These are phyloP conservation scores for Fagus crenata DNA, from an alignment of 306 rosid species.

Conservation along the genomic window DNA sequence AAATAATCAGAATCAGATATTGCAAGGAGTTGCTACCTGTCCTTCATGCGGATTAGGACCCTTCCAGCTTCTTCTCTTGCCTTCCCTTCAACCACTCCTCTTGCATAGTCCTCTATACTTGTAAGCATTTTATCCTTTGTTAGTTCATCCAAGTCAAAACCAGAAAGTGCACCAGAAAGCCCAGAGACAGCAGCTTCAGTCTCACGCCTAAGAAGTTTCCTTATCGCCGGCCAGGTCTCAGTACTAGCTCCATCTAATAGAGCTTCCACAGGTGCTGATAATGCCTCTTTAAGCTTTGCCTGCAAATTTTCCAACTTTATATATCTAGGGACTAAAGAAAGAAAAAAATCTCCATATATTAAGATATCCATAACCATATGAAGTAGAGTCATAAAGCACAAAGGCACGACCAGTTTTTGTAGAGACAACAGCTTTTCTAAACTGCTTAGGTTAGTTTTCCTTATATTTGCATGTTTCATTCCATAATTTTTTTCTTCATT, in stretches of 20 bases:
- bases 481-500: neutral
- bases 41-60: conserved; percentile 90
- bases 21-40: conserved; percentile 56
- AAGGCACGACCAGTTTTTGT: neutral
- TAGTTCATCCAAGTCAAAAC: conserved; percentile 77
- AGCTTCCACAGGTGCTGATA: conserved; percentile 82
- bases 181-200: conserved; percentile 70
- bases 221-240: conserved; percentile 89
- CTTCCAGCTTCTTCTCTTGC: conserved; percentile 97
- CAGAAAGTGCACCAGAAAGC: conserved; percentile 62
- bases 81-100: conserved; percentile 77
- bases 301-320: conserved; percentile 40
- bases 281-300: conserved; percentile 72
- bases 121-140: conserved; percentile 47
- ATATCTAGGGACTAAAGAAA: conserved; percentile 16
- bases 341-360: conserved; percentile 10
- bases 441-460: neutral
- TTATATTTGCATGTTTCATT: neutral
- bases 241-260: conserved; percentile 85
- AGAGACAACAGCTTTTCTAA: neutral
- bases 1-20: conserved; percentile 16
- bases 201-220: conserved; percentile 73
- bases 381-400: conserved; percentile 20
- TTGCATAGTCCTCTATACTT: conserved; percentile 63
- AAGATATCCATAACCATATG: neutral